A percentile compares a stretch with the other conserved stretches of the same genome.
phyloP scores from a whole-genome alignment of 2,329 filamentous ascomycete genomes.

The Calonectria hongkongensis region DNA sequence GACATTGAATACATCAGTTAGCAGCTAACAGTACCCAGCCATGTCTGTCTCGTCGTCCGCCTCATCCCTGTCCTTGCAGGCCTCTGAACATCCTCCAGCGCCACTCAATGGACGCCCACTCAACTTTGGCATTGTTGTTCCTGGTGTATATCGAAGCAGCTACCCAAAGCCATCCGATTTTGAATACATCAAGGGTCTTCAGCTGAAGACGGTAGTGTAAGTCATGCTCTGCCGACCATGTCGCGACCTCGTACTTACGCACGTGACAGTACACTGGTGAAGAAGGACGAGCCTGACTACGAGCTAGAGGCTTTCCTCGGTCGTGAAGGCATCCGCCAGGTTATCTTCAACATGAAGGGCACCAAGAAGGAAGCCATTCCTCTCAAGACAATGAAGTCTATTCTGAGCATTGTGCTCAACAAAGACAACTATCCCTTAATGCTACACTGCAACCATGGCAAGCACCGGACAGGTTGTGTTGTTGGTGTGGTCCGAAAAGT shows the following conservation, averaged over 20 bases:
- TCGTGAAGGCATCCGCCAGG: constrained; percentile 80
- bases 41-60: constrained; percentile 44
- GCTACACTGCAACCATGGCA: constrained; percentile 95
- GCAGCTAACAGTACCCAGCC: constrained; percentile 44
- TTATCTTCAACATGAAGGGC: constrained; percentile 86
- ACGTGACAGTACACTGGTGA: constrained; percentile 74
- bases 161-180: constrained; percentile 85
- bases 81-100: constrained; percentile 47
- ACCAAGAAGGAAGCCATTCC: constrained; percentile 89
- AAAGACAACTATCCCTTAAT: constrained; percentile 85
- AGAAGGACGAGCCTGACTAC: constrained; percentile 73
- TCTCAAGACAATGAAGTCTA: constrained; percentile 79
- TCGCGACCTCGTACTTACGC: constrained; percentile 39
- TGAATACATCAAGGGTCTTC: constrained; percentile 79
- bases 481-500: constrained; percentile 86
- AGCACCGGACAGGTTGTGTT: constrained; percentile 94
- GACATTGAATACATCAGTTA: background rate
- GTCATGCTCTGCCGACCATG: constrained; percentile 55
- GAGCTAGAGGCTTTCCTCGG: constrained; percentile 78
- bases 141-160: constrained; percentile 87
- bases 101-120: constrained; percentile 66
- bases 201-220: constrained; percentile 87
- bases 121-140: constrained; percentile 86
- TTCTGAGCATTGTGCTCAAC: constrained; percentile 83
- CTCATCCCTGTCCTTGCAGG: constrained; percentile 40